Base-by-base conservation (phyloP, 768 basidiomycete genomes). In the Mrakia gelida region DNA sequence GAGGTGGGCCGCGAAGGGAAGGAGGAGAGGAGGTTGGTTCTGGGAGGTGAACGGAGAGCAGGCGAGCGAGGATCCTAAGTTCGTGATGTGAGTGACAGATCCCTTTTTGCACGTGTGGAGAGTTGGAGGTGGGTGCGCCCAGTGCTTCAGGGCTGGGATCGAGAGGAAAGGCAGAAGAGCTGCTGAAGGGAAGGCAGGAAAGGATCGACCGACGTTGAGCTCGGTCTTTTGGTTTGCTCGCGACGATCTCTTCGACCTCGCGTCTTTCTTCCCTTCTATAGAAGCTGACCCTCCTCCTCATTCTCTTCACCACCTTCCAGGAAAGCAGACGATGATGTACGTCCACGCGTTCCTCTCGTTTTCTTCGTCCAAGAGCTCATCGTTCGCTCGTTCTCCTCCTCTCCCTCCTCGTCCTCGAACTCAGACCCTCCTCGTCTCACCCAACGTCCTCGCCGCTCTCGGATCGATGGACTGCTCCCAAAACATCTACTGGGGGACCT, bases 281-380 rank as follows among this genome's bases (percentile, higher is more conserved):
- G n/a, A 2, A 32, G 49, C 56, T 38, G 70, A 68, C 43, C 30
- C 45, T 61, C 4, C 8, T 38, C 34, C 3, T 70, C n/a, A 30
- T 62, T 4, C 9, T 0, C 32, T 11, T 26, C 2, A 26, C 16
- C 10, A 7, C 23, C 43, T 21, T 70, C 3, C 75, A 84, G 84
- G 81, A 85, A 85, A 82, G 81, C 84, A 65, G 84, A 85, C 71
- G 84, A 85, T 75, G 84, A 85, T 82, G 84, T 85, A 52, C 79
- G 84, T 81, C 16, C 45, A 45, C 11, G 15, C 15, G 1, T 21
- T 65, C 65, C 28, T 30, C 41, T 28, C 63, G 49, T 18, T 11
- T 62, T 32, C 11, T 15, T 10, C 61, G 18, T 9, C 0, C 61
- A 13, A 28, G 9, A 62, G 1, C 61, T 52, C 1, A n/a, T 16